These are phyloP conservation scores for Coniferiporia sulphurascens DNA, from an alignment of 1,284 basidiomycete species.

Conservation along the genomic window DNA sequence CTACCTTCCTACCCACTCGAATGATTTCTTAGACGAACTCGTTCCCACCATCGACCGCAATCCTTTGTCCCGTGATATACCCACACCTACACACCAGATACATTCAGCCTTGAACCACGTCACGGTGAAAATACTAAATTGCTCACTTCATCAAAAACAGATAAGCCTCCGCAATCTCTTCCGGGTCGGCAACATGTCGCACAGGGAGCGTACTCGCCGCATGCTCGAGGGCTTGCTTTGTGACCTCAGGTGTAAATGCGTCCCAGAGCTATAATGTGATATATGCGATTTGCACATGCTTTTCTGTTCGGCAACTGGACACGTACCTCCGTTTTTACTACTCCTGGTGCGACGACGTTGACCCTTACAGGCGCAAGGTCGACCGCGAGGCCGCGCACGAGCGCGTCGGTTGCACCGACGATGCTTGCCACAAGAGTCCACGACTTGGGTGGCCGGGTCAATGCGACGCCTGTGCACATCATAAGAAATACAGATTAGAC, in stretches of 20 bases:
- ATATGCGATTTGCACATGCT: not conserved
- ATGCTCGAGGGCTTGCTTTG: conserved; percentile 14
- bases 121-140: too few species aligned
- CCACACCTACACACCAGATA: conserved; percentile 14
- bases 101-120: too few species aligned
- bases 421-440: conserved; percentile 21
- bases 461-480: conserved; percentile 13
- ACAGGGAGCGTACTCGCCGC: conserved; percentile 18
- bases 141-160: conserved; percentile 24
- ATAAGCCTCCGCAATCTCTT: conserved; percentile 24
- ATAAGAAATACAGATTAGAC: not conserved
- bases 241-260: conserved; percentile 9
- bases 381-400: conserved; percentile 23
- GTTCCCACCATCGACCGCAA: conserved; percentile 22
- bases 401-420: conserved; percentile 20
- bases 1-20: too few species aligned
- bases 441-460: conserved; percentile 16
- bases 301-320: too few species aligned
- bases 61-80: conserved; percentile 22
- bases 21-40: conserved; percentile 1
- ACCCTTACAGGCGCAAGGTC: conserved; percentile 23
- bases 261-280: conserved; percentile 20
- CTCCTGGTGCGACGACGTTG: conserved; percentile 21
- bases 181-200: conserved; percentile 19
- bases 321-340: conserved; percentile 19